These are phyloP conservation scores for Sporothrix inflata DNA, from an alignment of 2,329 filamentous ascomycete species.

Conservation along the genomic window DNA sequence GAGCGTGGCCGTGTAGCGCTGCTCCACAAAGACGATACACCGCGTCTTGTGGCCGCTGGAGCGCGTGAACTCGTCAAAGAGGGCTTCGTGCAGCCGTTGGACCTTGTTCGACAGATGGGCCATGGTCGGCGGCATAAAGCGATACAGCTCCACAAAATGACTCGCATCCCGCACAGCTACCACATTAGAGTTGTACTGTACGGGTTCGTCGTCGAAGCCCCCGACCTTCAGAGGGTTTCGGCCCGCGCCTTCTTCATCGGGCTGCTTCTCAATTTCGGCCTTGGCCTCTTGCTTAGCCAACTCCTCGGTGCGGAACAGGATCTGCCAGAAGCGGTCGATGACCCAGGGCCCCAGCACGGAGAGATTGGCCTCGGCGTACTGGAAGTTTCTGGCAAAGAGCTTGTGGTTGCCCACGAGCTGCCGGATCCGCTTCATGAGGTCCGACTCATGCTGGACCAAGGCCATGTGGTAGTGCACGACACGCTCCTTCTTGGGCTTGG, in stretches of 20 bases:
- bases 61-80: constrained; percentile 65
- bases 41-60: constrained; percentile 55
- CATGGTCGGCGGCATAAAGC: constrained; percentile 45
- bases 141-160: constrained; percentile 56
- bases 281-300: constrained; percentile 63
- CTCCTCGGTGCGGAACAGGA: constrained; percentile 67
- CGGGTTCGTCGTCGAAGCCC: neutral
- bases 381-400: constrained; percentile 60
- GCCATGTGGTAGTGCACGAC: constrained; percentile 58
- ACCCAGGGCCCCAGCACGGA: constrained; percentile 80
- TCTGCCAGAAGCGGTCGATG: constrained; percentile 78
- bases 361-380: constrained; percentile 61
- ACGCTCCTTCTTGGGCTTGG: constrained; percentile 61
- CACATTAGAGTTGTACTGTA: constrained; percentile 40
- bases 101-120: constrained; percentile 73
- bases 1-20: constrained; percentile 75
- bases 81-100: constrained; percentile 57
- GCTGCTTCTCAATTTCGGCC: constrained; percentile 43
- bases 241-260: constrained; percentile 50
- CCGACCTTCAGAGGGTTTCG: neutral
- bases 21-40: constrained; percentile 87
- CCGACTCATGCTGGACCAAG: constrained; percentile 60
- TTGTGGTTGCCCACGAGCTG: constrained; percentile 46
- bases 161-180: constrained; percentile 62
- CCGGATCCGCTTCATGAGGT: constrained; percentile 63